phyloP scores from a whole-genome alignment of 257 asterid genomes.

The Linaria vulgaris region DNA sequence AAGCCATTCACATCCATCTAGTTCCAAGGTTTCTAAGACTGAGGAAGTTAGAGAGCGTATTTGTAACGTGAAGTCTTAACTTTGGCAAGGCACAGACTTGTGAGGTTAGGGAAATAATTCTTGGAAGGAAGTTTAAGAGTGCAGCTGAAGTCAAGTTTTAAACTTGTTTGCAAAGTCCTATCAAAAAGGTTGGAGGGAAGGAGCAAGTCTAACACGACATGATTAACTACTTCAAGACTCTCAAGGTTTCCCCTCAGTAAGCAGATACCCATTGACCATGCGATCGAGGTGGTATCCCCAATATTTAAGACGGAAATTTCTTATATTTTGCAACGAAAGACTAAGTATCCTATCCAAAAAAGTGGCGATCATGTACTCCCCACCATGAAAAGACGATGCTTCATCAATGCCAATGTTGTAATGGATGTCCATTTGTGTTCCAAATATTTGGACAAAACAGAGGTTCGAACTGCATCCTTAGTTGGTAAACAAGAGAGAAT shows the following conservation, averaged over 20 bases:
- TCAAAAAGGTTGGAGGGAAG: neutral
- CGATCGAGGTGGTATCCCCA: no score
- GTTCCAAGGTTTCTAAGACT: neutral
- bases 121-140: neutral
- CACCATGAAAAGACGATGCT: no score
- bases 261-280: neutral
- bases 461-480: slow-evolving; percentile 7
- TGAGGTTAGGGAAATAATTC: neutral
- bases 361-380: neutral
- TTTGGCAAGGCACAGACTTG: neutral
- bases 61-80: neutral
- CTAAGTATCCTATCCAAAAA: neutral
- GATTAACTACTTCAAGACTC: slow-evolving; percentile 1
- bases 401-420: slow-evolving; percentile 2
- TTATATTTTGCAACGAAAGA: neutral
- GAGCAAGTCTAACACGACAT: neutral
- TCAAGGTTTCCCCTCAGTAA: neutral
- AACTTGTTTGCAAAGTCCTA: neutral
- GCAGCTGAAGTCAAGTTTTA: neutral
- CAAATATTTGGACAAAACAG: neutral
- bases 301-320: neutral
- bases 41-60: neutral
- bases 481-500: slow-evolving; percentile 4
- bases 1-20: neutral
- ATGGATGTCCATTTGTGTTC: neutral